Evolutionary conservation across 257 asterid genomes (phyloP), one percentile per base, ranked within the genome.

Genomic region (Phtheirospermum japonicum): DNA sequence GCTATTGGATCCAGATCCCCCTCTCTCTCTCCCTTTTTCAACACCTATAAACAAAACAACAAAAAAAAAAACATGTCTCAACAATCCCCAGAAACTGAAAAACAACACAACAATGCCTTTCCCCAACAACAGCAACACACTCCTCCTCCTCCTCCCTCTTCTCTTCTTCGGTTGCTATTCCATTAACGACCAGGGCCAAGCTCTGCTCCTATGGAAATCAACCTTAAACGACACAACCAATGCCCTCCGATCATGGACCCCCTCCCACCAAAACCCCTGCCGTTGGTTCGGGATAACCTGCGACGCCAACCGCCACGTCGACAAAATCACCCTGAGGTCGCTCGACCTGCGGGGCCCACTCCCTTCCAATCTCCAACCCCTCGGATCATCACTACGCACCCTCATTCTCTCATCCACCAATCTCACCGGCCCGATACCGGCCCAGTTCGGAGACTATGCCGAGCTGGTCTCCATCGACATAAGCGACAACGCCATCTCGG

Each of bases 361-460:
- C 81, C 99, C 99, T 68, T 67, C 94, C 32, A 85, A 73, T 57
- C 75, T 92, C 9, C 87, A 77, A 20, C 45, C 95, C 0, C 80
- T 92, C 13, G 75, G n/a, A 9, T 75, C 66, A 9, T 75, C 66
- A n/a, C 66, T 92, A 40, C 73, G 65, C 63, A 74, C 91, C 8
- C 91, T 92, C 69, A 55, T 80, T 20, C 80, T 92, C 14, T 72
- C 97, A 19, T 83, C 99, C 6, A 61, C 91, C 56, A 92, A 92
- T 67, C 85, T 92, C 74, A 74, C 93, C 18, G 99, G 99, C 23
- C 7, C 78, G 31, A 85, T 92, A 63, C 99, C 99, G 0, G 77
- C 16, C 9, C 88, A 83, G 65, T 82, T 92, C 43, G 96, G 91
- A 13, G 89, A 79, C 53, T 92, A 92, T 48, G 53, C 3, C 14